These are phyloP conservation scores for Ustilago tritici DNA, from an alignment of 1,284 basidiomycete genomes.

Conservation along the genomic window DNA sequence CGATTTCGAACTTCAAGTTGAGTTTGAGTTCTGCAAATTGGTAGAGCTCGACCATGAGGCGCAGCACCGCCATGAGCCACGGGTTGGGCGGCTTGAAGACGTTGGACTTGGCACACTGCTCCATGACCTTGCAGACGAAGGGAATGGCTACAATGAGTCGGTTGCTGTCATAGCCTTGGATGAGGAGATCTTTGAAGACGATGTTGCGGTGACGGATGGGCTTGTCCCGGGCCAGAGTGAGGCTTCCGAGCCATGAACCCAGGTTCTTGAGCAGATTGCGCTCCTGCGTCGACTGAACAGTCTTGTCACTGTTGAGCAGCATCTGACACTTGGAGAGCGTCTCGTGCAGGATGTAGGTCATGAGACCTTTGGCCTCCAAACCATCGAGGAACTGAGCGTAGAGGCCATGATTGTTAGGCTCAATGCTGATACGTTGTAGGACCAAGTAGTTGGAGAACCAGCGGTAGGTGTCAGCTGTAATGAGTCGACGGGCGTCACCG, in stretches of 20 bases:
- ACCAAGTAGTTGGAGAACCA: constrained; percentile 99
- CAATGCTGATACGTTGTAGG: constrained; percentile 92
- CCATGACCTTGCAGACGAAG: constrained; percentile 96
- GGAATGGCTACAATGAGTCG: constrained; percentile 94
- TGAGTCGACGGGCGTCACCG: constrained; percentile 52
- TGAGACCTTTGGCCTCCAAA: constrained; percentile 71
- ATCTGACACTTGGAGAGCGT: constrained; percentile 83
- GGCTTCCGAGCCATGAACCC: constrained; percentile 91
- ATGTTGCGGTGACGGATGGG: constrained; percentile 94
- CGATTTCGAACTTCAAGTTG: constrained; percentile 98
- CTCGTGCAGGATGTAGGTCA: constrained; percentile 84
- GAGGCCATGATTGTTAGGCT: constrained; percentile 95
- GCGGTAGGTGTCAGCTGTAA: constrained; percentile 69
- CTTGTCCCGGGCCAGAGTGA: constrained; percentile 90
- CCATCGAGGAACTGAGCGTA: constrained; percentile 93
- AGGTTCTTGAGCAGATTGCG: constrained; percentile 91
- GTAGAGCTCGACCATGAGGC: constrained; percentile 92
- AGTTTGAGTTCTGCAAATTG: constrained; percentile 96
- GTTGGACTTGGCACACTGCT: constrained; percentile 86
- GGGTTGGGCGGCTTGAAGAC: constrained; percentile 97
- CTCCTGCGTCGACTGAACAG: constrained; percentile 83
- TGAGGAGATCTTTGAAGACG: constrained; percentile 93
- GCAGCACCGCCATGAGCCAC: constrained; percentile 95
- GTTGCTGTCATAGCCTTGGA: constrained; percentile 94
- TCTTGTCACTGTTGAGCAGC: constrained; percentile 91